Evolutionary conservation across 2,329 filamentous ascomycete species (phyloP).

Genomic region (Sordariomycetes sp.): DNA sequence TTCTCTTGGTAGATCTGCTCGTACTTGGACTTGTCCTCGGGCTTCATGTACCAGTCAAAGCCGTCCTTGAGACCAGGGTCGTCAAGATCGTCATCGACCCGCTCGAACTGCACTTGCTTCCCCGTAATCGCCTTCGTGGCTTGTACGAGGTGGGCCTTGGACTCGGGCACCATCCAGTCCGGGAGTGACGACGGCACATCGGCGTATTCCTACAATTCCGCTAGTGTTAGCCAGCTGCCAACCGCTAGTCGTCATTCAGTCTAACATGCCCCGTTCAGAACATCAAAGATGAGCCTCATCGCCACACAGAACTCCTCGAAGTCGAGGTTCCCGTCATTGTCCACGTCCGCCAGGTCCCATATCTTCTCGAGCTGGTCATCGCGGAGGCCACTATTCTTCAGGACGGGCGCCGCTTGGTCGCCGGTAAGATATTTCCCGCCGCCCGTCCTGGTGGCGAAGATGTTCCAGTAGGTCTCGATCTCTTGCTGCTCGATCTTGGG

Average conservation of each 20-base stretch:
- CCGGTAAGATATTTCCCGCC: conserved; percentile 46
- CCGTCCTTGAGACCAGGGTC: conserved; percentile 80
- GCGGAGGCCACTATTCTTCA: conserved; percentile 49
- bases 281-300: conserved; percentile 94
- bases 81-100: conserved; percentile 72
- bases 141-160: conserved; percentile 81
- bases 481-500: conserved; percentile 49
- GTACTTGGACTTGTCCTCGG: conserved; percentile 82
- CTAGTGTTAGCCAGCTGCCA: background rate
- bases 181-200: conserved; percentile 80
- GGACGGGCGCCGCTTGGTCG: conserved; percentile 46
- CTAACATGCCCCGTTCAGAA: conserved; percentile 70
- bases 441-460: conserved; percentile 45
- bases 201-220: conserved; percentile 55
- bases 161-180: conserved; percentile 95
- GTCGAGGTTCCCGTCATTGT: conserved; percentile 93
- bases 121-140: conserved; percentile 68
- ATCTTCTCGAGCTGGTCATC: conserved; percentile 83
- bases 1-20: conserved; percentile 95
- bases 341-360: conserved; percentile 95
- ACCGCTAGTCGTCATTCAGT: conserved; percentile 13
- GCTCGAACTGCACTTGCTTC: conserved; percentile 71
- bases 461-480: conserved; percentile 55
- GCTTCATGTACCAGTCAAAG: conserved; percentile 99
- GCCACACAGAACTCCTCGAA: conserved; percentile 99